phyloP scores from a whole-genome alignment of 495 filamentous ascomycete species.

The Penicillium herquei region DNA sequence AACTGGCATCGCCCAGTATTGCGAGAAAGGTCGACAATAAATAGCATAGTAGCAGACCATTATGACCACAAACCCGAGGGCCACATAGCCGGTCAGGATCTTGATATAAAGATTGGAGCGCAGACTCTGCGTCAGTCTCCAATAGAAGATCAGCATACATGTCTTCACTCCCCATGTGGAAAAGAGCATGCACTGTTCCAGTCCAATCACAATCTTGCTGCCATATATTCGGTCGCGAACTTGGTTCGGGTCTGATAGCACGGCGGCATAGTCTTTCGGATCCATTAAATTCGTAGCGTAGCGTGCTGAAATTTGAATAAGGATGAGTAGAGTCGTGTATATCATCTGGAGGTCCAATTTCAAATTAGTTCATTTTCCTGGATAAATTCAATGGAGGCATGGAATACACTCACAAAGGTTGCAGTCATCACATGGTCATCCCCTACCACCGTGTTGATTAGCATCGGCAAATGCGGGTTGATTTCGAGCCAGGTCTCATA shows the following conservation, averaged over 20 bases:
- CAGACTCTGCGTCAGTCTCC: constrained; percentile 40
- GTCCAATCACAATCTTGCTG: constrained; percentile 51
- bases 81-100: constrained; percentile 52
- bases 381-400: no score
- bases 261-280: constrained; percentile 45
- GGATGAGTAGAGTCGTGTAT: constrained; percentile 53
- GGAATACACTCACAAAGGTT: constrained; percentile 43
- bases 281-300: constrained; percentile 60
- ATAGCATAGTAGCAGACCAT: constrained; percentile 62
- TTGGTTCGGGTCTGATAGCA: constrained; percentile 43
- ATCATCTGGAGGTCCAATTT: constrained; percentile 29
- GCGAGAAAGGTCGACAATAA: constrained; percentile 59
- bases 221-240: constrained; percentile 46
- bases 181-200: constrained; percentile 53
- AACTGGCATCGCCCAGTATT: constrained; percentile 59
- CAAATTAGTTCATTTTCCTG: background rate
- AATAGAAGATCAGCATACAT: constrained; percentile 53
- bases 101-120: constrained; percentile 48
- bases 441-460: constrained; percentile 16
- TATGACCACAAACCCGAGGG: constrained; percentile 56
- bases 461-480: background rate
- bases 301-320: constrained; percentile 56
- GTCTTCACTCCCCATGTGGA: constrained; percentile 50
- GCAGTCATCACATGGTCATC: constrained; percentile 59
- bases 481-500: constrained; percentile 19